These are phyloP conservation scores for Ramaria sp. DNA, from an alignment of 768 basidiomycete genomes.

Conservation along the genomic window DNA sequence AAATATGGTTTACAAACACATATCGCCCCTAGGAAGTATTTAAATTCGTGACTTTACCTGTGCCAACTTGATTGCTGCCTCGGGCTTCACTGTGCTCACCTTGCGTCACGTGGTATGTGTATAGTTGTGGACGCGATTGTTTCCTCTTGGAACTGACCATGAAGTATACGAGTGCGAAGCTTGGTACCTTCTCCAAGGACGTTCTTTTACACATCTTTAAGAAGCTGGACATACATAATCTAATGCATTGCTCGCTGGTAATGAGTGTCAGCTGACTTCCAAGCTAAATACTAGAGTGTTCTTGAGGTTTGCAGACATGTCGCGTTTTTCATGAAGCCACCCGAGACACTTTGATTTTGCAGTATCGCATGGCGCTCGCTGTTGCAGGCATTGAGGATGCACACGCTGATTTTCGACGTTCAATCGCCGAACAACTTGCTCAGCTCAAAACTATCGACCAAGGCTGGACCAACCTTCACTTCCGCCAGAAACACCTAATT, in stretches of 20 bases:
- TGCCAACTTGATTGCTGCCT: no score
- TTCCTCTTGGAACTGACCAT: no score
- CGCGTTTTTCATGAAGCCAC: not conserved
- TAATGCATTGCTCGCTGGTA: not conserved
- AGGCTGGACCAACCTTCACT: not conserved
- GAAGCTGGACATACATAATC: not conserved
- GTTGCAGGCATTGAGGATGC: not conserved
- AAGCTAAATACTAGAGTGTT: not conserved
- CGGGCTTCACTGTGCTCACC: no score
- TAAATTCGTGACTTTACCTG: no score
- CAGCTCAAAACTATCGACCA: not conserved
- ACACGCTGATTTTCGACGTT: no score
- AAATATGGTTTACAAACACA: no score
- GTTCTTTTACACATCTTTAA: not conserved
- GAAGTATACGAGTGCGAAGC: no score
- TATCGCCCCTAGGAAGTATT: no score
- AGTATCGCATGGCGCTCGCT: not conserved
- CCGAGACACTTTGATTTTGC: not conserved
- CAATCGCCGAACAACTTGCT: not conserved
- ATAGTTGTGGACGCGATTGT: no score
- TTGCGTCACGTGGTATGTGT: no score
- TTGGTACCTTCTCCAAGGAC: not conserved
- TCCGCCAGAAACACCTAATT: not conserved
- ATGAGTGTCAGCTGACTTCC: not conserved
- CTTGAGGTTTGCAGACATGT: not conserved